Percentiles rank a stretch among this genome's conserved stretches.
These are phyloP conservation scores for Yarrowia osloensis DNA, from an alignment of 805 yeast species.

Conservation along the genomic window DNA sequence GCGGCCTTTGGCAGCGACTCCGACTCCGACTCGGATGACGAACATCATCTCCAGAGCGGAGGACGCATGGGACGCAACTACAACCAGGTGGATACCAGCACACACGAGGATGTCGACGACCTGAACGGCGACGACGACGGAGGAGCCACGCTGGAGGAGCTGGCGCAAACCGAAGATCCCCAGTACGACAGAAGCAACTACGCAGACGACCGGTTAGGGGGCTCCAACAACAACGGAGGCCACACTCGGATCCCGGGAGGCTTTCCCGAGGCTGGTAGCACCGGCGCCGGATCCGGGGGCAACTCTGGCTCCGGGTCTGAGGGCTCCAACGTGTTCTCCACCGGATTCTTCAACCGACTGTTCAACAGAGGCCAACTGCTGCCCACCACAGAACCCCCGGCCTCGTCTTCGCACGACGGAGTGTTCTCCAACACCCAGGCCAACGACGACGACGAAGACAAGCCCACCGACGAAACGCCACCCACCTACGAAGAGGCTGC, in stretches of 20 bases:
- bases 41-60: constrained; percentile 18
- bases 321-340: constrained; percentile 17
- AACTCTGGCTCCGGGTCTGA: not conserved
- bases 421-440: constrained; percentile 82
- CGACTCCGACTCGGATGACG: constrained; percentile 34
- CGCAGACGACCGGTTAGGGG: constrained; percentile 16
- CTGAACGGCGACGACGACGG: constrained; percentile 4
- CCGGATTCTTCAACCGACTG: constrained; percentile 17
- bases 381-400: constrained; percentile 8
- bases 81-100: constrained; percentile 20
- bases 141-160: constrained; percentile 13
- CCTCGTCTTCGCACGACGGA: constrained; percentile 58
- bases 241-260: constrained; percentile 14
- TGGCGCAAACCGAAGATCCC: constrained; percentile 18
- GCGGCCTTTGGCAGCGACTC: constrained; percentile 34
- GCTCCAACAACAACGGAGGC: constrained; percentile 1
- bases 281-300: not conserved
- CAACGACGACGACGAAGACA: constrained; percentile 63
- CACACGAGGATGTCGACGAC: constrained; percentile 4
- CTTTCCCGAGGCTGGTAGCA: not conserved
- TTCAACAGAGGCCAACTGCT: constrained; percentile 11
- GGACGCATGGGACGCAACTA: constrained; percentile 15
- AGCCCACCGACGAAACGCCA: constrained; percentile 52
- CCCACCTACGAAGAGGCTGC: constrained; percentile 96
- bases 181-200: constrained; percentile 24